Base-by-base conservation (phyloP, 805 yeast genomes). In the Grigorovia transvaalensis region DNA sequence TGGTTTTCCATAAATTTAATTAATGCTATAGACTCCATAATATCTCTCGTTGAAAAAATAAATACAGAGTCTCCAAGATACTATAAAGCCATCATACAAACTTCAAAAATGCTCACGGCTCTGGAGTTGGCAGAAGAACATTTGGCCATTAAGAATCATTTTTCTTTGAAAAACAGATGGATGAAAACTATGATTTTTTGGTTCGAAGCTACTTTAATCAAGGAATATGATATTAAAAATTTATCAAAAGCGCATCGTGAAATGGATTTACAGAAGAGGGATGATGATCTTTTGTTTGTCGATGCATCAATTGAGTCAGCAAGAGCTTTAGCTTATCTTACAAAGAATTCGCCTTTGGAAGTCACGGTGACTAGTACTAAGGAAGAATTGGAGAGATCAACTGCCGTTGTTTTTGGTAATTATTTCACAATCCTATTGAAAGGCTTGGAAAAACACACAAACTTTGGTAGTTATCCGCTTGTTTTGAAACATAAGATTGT, bases 391-490 rank as follows among this genome's bases (percentile, higher is more conserved):
- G 69, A 70, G 33, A 77, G 76, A 55, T 74, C 78, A 41, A 77
- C 77, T 57, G 78, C 79, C 30, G 76, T 82, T 49, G 74, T 80
- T n/a, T 85, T 85, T 66, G 81, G 83, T 2, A 82, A 81, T 54
- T 84, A 82, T 60, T 85, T 84, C 64, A 79, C 80, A 74, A 58
- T 82, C 68, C 59, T 84, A n/a, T 52, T 71, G 43, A 68, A 68
- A 50, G 74, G 74, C 9, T 54, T 72, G 45, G 74, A 71, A 49
- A 69, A 62, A 52, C 63, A 61, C 46, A 59, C 69, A 11, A 57
- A 60, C 33, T 49, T 54, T 6, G 70, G 68, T 1, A 53, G 53
- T 7, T 66, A 61, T 51, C 66, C 73, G 2, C 54, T 66, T 2
- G 63, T 71, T 5, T 55, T 69, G 19, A 68, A 64, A 56, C 84